Evolutionary conservation across 176 grass and related monocot species (phyloP).

Genomic region (Aegilops sharonensis): DNA sequence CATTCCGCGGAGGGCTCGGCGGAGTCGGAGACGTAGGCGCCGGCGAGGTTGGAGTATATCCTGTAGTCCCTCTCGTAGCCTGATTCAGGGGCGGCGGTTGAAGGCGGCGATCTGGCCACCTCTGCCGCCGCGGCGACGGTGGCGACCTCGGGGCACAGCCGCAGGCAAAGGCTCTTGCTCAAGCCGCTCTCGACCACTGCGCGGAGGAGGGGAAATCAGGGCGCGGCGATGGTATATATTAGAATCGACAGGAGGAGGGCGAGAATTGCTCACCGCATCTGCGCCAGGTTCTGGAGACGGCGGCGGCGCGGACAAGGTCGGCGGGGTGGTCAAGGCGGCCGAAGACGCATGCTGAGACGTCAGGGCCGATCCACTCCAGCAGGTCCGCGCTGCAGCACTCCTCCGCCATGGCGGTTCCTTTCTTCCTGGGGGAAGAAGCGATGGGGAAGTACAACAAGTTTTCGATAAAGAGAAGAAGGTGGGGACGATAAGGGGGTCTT

Average conservation of each 20-base stretch:
- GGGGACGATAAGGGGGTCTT: too few species aligned
- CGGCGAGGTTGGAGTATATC: conserved; percentile 56
- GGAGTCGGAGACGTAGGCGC: conserved; percentile 45
- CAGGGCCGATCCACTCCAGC: conserved; percentile 57
- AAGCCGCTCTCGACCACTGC: conserved; percentile 64
- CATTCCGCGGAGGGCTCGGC: conserved; percentile 27
- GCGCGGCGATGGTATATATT: background rate
- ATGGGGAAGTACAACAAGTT: background rate
- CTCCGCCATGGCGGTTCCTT: conserved; percentile 13
- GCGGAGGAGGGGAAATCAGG: background rate
- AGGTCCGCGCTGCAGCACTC: conserved; percentile 38
- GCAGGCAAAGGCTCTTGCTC: conserved; percentile 55
- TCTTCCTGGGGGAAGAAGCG: background rate
- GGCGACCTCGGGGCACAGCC: conserved; percentile 61
- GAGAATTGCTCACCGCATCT: conserved; percentile 41
- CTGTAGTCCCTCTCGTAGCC: conserved; percentile 52
- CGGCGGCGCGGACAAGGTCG: conserved; percentile 57
- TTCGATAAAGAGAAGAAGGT: background rate
- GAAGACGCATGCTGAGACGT: conserved; percentile 55
- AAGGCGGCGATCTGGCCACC: conserved; percentile 18
- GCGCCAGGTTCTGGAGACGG: conserved; percentile 85
- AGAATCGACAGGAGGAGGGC: background rate
- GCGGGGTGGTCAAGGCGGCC: conserved; percentile 50
- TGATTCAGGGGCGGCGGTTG: conserved; percentile 33
- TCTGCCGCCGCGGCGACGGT: conserved; percentile 46